Conservation (phyloP, 768 basidiomycete genomes). For the Tricholoma furcatifolium region DNA sequence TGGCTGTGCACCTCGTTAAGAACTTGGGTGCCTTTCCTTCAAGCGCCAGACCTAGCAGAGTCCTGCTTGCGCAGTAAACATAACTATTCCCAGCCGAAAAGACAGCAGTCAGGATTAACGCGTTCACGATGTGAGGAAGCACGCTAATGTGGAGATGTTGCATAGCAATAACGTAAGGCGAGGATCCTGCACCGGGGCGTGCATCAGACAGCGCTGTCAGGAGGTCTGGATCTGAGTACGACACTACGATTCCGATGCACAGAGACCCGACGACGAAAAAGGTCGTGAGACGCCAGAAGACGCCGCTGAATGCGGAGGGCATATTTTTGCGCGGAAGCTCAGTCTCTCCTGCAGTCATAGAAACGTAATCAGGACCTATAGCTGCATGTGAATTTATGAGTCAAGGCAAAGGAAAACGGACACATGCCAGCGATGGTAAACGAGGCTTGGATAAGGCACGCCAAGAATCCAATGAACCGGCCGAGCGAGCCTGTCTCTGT, state of each 20-base stretch:
- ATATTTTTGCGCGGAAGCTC: conserved; percentile 68
- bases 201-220: conserved; percentile 56
- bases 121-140: conserved; percentile 73
- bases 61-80: conserved; percentile 58
- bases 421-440: conserved; percentile 58
- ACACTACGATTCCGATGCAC: conserved; percentile 76
- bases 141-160: conserved; percentile 61
- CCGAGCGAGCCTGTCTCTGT: conserved; percentile 52
- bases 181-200: conserved; percentile 54
- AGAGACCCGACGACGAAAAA: conserved; percentile 78
- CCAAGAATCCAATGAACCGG: conserved; percentile 61
- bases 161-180: conserved; percentile 88
- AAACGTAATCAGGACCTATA: conserved; percentile 48
- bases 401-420: not conserved
- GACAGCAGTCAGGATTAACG: conserved; percentile 60
- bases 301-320: conserved; percentile 68
- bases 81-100: conserved; percentile 76
- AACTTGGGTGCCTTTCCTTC: conserved; percentile 57
- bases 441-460: conserved; percentile 59
- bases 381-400: not conserved
- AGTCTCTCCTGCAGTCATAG: conserved; percentile 72
- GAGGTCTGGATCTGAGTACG: conserved; percentile 63
- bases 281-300: conserved; percentile 74
- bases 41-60: conserved; percentile 54
- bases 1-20: conserved; percentile 50